phyloP scores from a whole-genome alignment of 192 early-diverging fungal genomes.

The Physocladia obscura region DNA sequence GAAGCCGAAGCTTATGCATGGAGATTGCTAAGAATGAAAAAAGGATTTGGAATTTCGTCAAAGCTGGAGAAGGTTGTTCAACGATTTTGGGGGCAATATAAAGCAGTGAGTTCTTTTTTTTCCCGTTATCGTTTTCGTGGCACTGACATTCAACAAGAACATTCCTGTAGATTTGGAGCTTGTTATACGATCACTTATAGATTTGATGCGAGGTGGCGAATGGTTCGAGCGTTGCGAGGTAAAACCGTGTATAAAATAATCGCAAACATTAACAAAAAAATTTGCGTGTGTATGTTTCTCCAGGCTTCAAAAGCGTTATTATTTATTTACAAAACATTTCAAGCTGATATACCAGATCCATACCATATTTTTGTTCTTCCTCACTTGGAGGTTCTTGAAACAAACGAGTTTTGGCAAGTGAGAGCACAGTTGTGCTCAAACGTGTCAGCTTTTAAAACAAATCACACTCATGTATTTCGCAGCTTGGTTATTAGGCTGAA shows the following conservation, averaged over 20 bases:
- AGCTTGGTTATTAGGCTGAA: slow-evolving; percentile 32
- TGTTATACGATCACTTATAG: slow-evolving; percentile 32
- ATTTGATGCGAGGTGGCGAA: slow-evolving; percentile 29
- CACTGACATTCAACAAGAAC: neutral
- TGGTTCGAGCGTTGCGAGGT: slow-evolving; percentile 41
- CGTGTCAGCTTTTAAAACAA: slow-evolving; percentile 31
- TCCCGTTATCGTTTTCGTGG: neutral
- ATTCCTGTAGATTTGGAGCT: slow-evolving; percentile 28
- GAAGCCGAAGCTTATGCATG: slow-evolving; percentile 37
- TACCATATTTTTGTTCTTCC: slow-evolving; percentile 34
- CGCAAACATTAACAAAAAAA: neutral
- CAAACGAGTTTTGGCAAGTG: slow-evolving; percentile 39
- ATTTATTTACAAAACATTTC: slow-evolving; percentile 41
- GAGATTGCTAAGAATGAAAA: slow-evolving; percentile 35
- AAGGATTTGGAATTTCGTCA: slow-evolving; percentile 4
- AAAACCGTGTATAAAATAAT: neutral
- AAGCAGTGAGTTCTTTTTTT: too few relatives aligned
- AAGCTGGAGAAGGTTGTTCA: slow-evolving; percentile 17
- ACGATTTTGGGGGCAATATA: slow-evolving; percentile 31
- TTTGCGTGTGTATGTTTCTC: too few relatives aligned
- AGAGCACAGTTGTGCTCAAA: slow-evolving; percentile 38
- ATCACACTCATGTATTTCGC: slow-evolving; percentile 23
- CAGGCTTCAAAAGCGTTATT: slow-evolving; percentile 46
- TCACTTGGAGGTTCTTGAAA: slow-evolving; percentile 33
- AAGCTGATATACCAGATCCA: slow-evolving; percentile 42